A percentile compares a stretch with the other conserved stretches of the same genome.
These are phyloP conservation scores for Xylariaceae sp. DNA, from an alignment of 2,329 filamentous ascomycete genomes.

Conservation along the genomic window DNA sequence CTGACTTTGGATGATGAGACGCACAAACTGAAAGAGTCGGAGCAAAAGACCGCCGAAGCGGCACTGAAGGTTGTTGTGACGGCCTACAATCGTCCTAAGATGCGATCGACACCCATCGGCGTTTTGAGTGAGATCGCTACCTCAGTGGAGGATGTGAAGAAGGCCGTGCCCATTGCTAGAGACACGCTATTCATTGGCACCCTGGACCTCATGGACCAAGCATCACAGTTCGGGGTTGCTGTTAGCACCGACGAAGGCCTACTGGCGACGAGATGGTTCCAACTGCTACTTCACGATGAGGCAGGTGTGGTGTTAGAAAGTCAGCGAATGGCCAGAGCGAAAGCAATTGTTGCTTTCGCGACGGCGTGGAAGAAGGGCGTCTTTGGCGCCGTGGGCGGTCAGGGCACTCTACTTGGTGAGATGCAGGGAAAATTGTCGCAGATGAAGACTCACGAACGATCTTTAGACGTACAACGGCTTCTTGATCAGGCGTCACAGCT, in stretches of 20 bases:
- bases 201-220: conserved; percentile 42
- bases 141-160: conserved; percentile 31
- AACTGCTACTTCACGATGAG: conserved; percentile 42
- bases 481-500: conserved; percentile 34
- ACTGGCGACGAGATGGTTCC: conserved; percentile 37
- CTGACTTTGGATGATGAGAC: conserved; percentile 49
- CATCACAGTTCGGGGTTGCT: conserved; percentile 23
- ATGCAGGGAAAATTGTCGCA: conserved; percentile 31
- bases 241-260: conserved; percentile 8
- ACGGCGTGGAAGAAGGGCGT: conserved; percentile 39
- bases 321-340: conserved; percentile 44
- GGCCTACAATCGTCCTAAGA: conserved; percentile 42
- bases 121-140: conserved; percentile 39
- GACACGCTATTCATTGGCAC: conserved; percentile 49
- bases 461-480: conserved; percentile 41
- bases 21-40: conserved; percentile 37
- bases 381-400: conserved; percentile 33
- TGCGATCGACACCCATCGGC: conserved; percentile 33
- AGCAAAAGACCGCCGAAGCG: conserved; percentile 41
- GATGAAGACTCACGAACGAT: conserved; percentile 39
- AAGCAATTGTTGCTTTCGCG: conserved; percentile 40
- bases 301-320: conserved; percentile 45
- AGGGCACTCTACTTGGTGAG: conserved; percentile 22
- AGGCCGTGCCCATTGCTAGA: conserved; percentile 40
- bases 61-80: conserved; percentile 46